Evolutionary conservation across 352 stramenopile species (phyloP), one percentile per base, ranked within the genome.

Genomic region (Phytophthora syringae): DNA sequence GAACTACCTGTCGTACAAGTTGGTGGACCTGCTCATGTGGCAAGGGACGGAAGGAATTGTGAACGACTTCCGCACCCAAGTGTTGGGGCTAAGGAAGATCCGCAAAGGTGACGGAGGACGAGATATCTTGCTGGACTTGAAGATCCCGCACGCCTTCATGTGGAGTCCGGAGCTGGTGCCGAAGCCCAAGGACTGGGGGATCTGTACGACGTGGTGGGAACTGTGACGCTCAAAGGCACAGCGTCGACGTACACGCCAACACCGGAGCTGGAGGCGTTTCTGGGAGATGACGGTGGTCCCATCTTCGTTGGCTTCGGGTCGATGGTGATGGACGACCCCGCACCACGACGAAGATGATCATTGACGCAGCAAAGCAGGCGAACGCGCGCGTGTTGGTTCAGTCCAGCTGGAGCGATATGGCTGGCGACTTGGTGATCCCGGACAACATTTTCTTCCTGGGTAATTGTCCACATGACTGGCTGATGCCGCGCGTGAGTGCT

Each of bases 251-350:
- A 89, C 37, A 70, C 63, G 15, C 78, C 86, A 9, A 67, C 77
- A 2, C 68, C 66, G 0, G 80, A 91, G 30, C 76, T 93, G 0
- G 70, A 72, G 7, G 76, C 64, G 1, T 96, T 95, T 43, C 60
- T 95, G 6, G 79, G 60, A 1, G 51, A 58, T 3, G 73, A 88
- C 20, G 74, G 68, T 7, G 81, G 81, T 7, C 92, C 93, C 1
- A 91, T 98, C 50, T 98, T 97, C 55, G 84, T 98, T 32, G 94
- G 94, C 0, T 98, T 98, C 72, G 94, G 94, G 4, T 93, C 74
- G 5, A 98, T 98, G 92, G 77, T 98, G 3, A 82, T 98, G 18
- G 70, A 84, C 13, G 76, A 98, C 36, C 79, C 88, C 1, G 37
- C 64, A 67, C 85, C 12, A 82, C 79, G 12, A 89, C 72, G 12